These are phyloP conservation scores for Podila horticola DNA, from an alignment of 192 early-diverging fungal species.

Conservation along the genomic window DNA sequence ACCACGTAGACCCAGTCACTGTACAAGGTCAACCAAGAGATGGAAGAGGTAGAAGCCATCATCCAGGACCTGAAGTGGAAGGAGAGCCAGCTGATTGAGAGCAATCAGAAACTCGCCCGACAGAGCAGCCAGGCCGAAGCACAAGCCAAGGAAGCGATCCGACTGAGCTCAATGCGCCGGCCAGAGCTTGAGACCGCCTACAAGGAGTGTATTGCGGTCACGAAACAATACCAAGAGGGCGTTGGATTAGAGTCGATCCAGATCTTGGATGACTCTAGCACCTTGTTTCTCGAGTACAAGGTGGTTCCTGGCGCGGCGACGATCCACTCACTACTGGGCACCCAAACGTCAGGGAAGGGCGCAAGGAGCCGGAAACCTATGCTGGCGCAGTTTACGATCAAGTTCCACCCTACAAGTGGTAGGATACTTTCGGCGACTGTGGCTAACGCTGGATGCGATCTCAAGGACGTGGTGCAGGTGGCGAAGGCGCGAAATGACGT, in stretches of 20 bases:
- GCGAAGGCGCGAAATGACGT: constrained; percentile 43
- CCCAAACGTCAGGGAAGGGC: background rate
- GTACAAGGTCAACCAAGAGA: constrained; percentile 33
- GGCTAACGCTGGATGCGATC: constrained; percentile 44
- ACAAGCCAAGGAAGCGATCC: constrained; percentile 38
- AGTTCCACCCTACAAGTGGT: constrained; percentile 30
- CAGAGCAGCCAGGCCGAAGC: constrained; percentile 24
- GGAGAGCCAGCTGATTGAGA: constrained; percentile 26
- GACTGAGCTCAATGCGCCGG: constrained; percentile 29
- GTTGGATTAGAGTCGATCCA: constrained; percentile 42
- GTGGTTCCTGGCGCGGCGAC: constrained; percentile 25
- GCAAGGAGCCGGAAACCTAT: constrained; percentile 18
- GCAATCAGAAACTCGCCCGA: constrained; percentile 16
- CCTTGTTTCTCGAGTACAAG: constrained; percentile 31
- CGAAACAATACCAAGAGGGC: constrained; percentile 41
- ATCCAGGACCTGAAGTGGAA: constrained; percentile 46
- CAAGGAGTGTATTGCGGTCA: constrained; percentile 33
- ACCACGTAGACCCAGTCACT: constrained; percentile 26
- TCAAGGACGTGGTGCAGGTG: constrained; percentile 39
- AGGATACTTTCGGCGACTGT: constrained; percentile 28
- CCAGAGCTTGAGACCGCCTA: constrained; percentile 40
- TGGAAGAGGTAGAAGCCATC: constrained; percentile 26
- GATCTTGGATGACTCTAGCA: constrained; percentile 23
- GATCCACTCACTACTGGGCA: constrained; percentile 4
- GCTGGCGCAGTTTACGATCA: constrained; percentile 25